Evolutionary conservation across 2,329 filamentous ascomycete genomes (phyloP).

Genomic region (Cladosporium sp.): DNA sequence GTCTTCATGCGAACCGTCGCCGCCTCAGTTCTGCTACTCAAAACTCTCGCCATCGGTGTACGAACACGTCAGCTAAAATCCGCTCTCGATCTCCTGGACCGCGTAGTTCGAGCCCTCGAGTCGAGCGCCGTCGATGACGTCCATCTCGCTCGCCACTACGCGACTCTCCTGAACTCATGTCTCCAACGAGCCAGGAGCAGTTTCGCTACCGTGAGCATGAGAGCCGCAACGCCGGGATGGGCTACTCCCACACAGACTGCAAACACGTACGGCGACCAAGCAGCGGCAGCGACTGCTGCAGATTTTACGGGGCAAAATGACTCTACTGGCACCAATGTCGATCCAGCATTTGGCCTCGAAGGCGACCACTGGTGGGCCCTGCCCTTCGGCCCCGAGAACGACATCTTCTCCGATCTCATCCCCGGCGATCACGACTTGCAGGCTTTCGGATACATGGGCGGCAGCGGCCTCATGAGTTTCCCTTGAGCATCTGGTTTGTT

Average conservation of each 20-base stretch:
- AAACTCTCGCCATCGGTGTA: not conserved
- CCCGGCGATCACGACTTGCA: not conserved
- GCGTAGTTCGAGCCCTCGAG: not conserved
- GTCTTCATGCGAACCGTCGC: not conserved
- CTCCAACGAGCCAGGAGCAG: not conserved
- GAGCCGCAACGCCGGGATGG: not conserved
- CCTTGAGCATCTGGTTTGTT: not conserved
- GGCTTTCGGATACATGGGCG: not conserved
- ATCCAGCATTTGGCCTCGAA: not conserved
- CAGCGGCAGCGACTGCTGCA: not conserved
- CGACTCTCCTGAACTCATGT: not conserved
- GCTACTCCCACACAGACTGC: not conserved
- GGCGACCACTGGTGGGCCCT: not conserved
- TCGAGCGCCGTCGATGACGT: not conserved
- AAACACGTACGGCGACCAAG: not conserved
- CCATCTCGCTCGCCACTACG: not conserved
- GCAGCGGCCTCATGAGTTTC: not conserved
- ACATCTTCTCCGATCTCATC: conserved; percentile 1
- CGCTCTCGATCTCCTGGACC: not conserved
- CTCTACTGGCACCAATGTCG: not conserved
- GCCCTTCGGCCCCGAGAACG: not conserved
- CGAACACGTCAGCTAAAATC: not conserved
- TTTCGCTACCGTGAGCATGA: not conserved
- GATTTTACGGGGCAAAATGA: not conserved
- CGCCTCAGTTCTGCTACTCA: not conserved